Conservation (phyloP, 78 protist species). For the Diacronema lutheri region DNA sequence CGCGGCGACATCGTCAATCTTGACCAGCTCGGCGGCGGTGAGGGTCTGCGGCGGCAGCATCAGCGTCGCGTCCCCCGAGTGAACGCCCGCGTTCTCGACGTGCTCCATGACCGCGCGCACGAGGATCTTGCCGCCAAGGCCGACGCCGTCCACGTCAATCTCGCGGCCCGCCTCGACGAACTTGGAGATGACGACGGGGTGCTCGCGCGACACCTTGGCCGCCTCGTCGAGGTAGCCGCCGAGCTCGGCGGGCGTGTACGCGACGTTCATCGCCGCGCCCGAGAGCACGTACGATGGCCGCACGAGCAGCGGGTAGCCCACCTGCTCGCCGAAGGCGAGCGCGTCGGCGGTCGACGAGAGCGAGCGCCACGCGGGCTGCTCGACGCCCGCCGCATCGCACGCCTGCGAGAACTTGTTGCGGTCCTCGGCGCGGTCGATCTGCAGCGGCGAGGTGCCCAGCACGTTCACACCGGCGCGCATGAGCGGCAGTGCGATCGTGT, state of each 20-base stretch:
- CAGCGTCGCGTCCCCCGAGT: slow-evolving; percentile 93
- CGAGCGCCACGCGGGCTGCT: slow-evolving; percentile 91
- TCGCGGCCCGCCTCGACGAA: slow-evolving; percentile 86
- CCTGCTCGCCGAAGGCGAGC: slow-evolving; percentile 71
- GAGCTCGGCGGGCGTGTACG: slow-evolving; percentile 72
- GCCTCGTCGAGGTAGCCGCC: slow-evolving; percentile 74
- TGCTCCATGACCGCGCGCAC: slow-evolving; percentile 86
- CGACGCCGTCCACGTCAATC: slow-evolving; percentile 93
- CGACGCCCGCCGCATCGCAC: slow-evolving; percentile 64
- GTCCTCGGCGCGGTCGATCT: slow-evolving; percentile 94
- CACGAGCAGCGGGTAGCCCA: slow-evolving; percentile 90
- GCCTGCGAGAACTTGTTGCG: slow-evolving; percentile 68
- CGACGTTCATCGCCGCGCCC: slow-evolving; percentile 95
- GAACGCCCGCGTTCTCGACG: slow-evolving; percentile 97
- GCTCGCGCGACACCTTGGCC: slow-evolving; percentile 65
- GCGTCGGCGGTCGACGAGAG: slow-evolving; percentile 71
- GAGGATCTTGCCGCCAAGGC: slow-evolving; percentile 75
- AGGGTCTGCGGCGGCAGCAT: slow-evolving; percentile 87
- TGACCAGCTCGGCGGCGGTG: slow-evolving; percentile 48
- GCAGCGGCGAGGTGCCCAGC: slow-evolving; percentile 14
- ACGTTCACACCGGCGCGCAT: neutral
- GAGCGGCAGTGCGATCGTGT: slow-evolving; percentile 65
- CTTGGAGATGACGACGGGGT: slow-evolving; percentile 90
- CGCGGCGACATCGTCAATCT: slow-evolving; percentile 56
- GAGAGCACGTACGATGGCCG: slow-evolving; percentile 94